Percentiles rank a stretch among this genome's conserved stretches.
phyloP scores from a whole-genome alignment of 2,329 filamentous ascomycete species.

The Aspergillus glaucus region DNA sequence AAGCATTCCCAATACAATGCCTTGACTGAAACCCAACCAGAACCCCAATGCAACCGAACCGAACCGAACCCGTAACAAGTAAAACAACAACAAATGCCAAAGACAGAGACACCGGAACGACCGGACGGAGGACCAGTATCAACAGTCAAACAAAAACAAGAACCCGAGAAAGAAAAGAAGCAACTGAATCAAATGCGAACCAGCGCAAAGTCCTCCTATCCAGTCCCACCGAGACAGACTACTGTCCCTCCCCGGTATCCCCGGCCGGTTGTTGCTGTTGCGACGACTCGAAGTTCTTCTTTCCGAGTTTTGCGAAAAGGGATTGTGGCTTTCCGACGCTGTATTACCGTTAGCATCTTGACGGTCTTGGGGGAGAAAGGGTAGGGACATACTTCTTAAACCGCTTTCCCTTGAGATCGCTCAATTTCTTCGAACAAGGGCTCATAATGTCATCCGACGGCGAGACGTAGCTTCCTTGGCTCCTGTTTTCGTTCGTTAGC shows the following conservation, averaged over 20 bases:
- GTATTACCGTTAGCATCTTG: conserved; percentile 4
- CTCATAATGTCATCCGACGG: conserved; percentile 47
- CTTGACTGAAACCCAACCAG: neutral
- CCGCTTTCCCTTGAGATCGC: conserved; percentile 44
- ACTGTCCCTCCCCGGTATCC: neutral
- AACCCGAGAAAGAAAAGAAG: neutral
- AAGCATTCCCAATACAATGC: conserved; percentile 7
- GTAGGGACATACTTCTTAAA: conserved; percentile 39
- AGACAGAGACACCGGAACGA: neutral
- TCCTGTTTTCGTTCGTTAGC: conserved; percentile 9
- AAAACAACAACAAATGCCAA: conserved; percentile 4
- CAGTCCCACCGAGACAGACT: neutral
- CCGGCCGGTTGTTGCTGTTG: conserved; percentile 1
- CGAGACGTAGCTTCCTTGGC: conserved; percentile 39
- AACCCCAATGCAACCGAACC: conserved; percentile 7
- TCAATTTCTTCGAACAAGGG: conserved; percentile 46
- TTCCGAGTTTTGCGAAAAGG: conserved; percentile 42
- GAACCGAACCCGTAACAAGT: conserved; percentile 1
- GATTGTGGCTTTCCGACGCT: conserved; percentile 39
- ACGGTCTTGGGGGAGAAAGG: neutral
- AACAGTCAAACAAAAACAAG: conserved; percentile 8
- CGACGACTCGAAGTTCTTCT: conserved; percentile 37
- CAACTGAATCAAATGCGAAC: conserved; percentile 5
- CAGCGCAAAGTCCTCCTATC: conserved; percentile 6
- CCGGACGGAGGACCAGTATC: neutral